Evolutionary conservation across 768 basidiomycete genomes (phyloP), one percentile per base, ranked within the genome.

Genomic region (Phlegmacium glaucopus): DNA sequence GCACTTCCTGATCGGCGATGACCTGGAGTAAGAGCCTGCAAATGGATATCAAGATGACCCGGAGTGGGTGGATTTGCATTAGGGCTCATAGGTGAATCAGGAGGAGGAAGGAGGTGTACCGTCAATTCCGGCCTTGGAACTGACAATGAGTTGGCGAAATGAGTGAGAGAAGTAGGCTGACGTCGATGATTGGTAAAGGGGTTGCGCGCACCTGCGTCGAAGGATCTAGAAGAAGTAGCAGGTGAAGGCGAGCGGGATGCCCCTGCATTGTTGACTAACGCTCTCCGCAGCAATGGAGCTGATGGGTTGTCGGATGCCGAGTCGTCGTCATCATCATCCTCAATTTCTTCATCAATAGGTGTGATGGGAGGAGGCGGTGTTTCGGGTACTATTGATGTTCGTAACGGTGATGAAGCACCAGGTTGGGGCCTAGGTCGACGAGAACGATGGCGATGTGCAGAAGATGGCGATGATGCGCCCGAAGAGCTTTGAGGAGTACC

Each of bases 51-150:
- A 59, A 80, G 81, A 46, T 80, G 72, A 61, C 87, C 81, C 47
- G 90, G 90, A n/a, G 90, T 93, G 46, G 89, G 89, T 16, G 88
- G 87, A 61, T 91, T 87, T 29, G 78, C 73, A 48, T 74, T 87
- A 36, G 83, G 84, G 53, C 78, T 82, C 68, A 72, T 70, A 1
- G 90, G 88, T 16, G 88, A 90, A 65, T 91, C 89, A 58, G 87
- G 87, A 51, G 84, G 83, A 26, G 80, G 82, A 69, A 85, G 87
- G 51, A 86, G 77, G 62, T 84, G 84, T 55, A 87, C 78, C 49
- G 79, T 71, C 57, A 83, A 65, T 59, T 85, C 83, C 61, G 84
- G 67, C 69, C 80, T 82, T 80, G 80, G 69, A 68, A 72, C 74
- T 76, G 81, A 72, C 64, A 77, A 64, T 52, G 74, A 72, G 53